Percentiles rank a stretch among this genome's conserved stretches.
Evolutionary conservation across 176 grass and related monocot genomes (phyloP).

Genomic region (Cenchrus americanus): DNA sequence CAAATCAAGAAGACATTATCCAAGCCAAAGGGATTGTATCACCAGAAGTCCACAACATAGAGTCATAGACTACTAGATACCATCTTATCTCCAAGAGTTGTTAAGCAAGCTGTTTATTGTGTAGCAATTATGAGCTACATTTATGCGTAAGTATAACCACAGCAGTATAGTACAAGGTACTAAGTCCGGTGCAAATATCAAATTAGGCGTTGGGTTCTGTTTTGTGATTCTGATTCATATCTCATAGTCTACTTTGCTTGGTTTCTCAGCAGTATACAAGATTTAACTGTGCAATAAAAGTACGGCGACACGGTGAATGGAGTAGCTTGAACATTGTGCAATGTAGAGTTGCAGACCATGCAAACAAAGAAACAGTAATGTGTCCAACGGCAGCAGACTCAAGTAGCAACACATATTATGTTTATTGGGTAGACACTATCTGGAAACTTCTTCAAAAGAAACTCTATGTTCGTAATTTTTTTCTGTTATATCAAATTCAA

Average conservation of each 20-base stretch:
- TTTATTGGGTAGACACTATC: not conserved
- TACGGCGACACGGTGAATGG: not conserved
- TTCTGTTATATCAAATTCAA: conserved; percentile 12
- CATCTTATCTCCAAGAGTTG: not conserved
- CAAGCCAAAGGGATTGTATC: not conserved
- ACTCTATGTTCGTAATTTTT: not conserved
- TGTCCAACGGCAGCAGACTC: not conserved
- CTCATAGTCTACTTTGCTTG: not conserved
- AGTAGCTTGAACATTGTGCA: not conserved
- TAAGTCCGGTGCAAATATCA: conserved; percentile 4
- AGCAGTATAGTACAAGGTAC: not conserved
- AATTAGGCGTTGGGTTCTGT: not conserved
- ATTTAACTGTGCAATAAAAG: conserved; percentile 7
- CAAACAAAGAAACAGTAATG: not conserved
- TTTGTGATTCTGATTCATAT: not conserved
- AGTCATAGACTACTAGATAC: not conserved
- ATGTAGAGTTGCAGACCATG: not conserved
- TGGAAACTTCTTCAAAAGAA: not conserved
- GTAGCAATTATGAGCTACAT: not conserved
- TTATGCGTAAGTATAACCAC: not conserved
- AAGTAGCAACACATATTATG: not conserved
- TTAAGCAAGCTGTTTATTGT: not conserved
- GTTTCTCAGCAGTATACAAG: not conserved
- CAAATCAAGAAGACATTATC: not conserved
- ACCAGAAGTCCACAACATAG: not conserved